A percentile compares a stretch with the other conserved stretches of the same genome.
Evolutionary conservation across 1,284 basidiomycete species (phyloP).

Genomic region (Bondarzewia mesenterica): DNA sequence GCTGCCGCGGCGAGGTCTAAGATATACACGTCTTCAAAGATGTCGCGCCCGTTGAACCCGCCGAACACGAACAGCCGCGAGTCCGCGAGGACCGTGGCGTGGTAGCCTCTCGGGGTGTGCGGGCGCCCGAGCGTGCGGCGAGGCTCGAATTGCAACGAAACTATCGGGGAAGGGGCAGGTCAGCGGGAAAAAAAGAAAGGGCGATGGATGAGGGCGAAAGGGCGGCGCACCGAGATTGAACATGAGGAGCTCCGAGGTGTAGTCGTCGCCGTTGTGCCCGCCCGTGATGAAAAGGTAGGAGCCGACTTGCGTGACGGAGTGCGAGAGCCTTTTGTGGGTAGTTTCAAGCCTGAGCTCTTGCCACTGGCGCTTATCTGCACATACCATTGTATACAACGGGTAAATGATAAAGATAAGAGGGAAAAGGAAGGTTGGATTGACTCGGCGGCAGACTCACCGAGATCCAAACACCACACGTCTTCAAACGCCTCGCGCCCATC

Average conservation of each 20-base stretch:
- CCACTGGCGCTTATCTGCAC: constrained; percentile 65
- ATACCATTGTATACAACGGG: neutral
- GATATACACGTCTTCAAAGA: constrained; percentile 80
- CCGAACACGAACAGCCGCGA: constrained; percentile 82
- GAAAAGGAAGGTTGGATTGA: neutral
- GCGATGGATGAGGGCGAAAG: neutral
- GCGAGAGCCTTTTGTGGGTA: constrained; percentile 70
- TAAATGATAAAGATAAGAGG: neutral
- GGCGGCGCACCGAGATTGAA: constrained; percentile 72
- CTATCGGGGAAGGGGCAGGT: constrained; percentile 22
- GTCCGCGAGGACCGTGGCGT: constrained; percentile 75
- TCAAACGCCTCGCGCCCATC: constrained; percentile 76
- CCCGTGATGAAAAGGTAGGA: constrained; percentile 87
- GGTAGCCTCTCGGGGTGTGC: constrained; percentile 76
- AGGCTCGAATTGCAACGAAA: constrained; percentile 58
- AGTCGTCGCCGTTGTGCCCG: constrained; percentile 78
- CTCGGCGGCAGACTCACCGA: constrained; percentile 73
- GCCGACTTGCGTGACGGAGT: constrained; percentile 88
- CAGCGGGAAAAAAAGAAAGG: constrained; percentile 3
- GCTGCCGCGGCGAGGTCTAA: constrained; percentile 84
- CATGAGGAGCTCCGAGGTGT: constrained; percentile 72
- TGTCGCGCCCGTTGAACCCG: constrained; percentile 76
- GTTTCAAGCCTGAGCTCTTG: constrained; percentile 48
- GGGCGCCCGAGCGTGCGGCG: constrained; percentile 58
- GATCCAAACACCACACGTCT: constrained; percentile 81